A percentile compares a stretch with the other conserved stretches of the same genome.
These are phyloP conservation scores for Dimargaris xerosporica DNA, from an alignment of 192 early-diverging fungal genomes.

Conservation along the genomic window DNA sequence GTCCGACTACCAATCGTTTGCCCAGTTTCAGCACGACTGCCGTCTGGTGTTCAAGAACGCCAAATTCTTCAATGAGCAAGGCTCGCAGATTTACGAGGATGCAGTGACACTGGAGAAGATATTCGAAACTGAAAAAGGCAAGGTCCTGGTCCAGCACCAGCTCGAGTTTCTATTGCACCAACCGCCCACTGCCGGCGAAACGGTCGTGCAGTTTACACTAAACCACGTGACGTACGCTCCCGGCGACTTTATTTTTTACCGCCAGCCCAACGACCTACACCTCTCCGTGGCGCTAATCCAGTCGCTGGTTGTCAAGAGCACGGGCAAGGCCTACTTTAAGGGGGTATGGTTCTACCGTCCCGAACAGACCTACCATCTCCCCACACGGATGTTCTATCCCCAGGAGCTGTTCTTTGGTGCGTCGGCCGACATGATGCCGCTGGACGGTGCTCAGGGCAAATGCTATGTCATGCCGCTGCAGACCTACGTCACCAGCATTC, in stretches of 20 bases:
- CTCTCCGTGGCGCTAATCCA: not conserved
- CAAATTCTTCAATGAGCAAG: slow-evolving; percentile 78
- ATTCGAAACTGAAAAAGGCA: slow-evolving; percentile 16
- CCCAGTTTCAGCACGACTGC: slow-evolving; percentile 66
- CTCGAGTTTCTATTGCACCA: not conserved
- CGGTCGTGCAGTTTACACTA: not conserved
- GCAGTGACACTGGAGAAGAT: slow-evolving; percentile 41
- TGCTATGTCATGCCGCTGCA: slow-evolving; percentile 5
- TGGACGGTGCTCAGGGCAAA: slow-evolving; percentile 4
- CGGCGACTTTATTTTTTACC: not conserved
- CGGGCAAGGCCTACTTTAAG: not conserved
- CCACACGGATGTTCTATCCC: slow-evolving; percentile 5
- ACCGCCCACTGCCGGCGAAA: not conserved
- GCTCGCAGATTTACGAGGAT: slow-evolving; percentile 82
- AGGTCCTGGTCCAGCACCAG: not conserved
- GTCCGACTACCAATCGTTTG: slow-evolving; percentile 44
- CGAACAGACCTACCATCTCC: slow-evolving; percentile 7
- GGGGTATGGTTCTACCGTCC: slow-evolving; percentile 10
- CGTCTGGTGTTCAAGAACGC: slow-evolving; percentile 85
- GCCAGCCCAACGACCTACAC: not conserved
- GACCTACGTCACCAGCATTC: not conserved
- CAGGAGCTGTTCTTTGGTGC: not conserved
- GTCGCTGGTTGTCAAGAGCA: not conserved
- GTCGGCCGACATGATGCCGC: not conserved
- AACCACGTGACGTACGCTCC: not conserved